Conservation (phyloP, 2,329 filamentous ascomycete genomes). For the Fusarium verrucosum region DNA sequence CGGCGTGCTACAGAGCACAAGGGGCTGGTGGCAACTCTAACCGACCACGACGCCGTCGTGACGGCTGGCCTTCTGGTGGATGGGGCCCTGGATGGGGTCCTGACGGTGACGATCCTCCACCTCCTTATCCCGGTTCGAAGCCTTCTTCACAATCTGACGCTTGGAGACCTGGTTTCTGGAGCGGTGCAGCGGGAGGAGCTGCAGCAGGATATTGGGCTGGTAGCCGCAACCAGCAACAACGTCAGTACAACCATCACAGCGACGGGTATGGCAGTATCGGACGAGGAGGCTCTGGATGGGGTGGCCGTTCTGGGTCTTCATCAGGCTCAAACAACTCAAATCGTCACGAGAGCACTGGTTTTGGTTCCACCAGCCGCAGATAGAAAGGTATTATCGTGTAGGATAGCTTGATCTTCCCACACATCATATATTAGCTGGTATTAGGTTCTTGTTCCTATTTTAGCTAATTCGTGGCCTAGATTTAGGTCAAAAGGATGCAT, state of each 20-base stretch:
- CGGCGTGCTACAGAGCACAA: conserved; percentile 52
- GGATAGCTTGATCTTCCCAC: too few species aligned
- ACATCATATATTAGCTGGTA: too few species aligned
- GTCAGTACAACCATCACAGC: conserved; percentile 41
- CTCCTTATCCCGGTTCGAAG: conserved; percentile 55
- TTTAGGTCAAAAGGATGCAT: too few species aligned
- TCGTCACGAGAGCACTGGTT: conserved; percentile 75
- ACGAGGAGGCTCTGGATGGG: conserved; percentile 48
- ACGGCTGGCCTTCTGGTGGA: conserved; percentile 50
- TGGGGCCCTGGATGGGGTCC: conserved; percentile 52
- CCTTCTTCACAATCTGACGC: conserved; percentile 50
- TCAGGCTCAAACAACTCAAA: conserved; percentile 53
- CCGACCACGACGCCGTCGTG: conserved; percentile 22
- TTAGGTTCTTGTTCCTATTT: too few species aligned
- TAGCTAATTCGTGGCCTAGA: too few species aligned
- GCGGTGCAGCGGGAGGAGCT: conserved; percentile 71
- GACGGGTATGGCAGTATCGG: conserved; percentile 49
- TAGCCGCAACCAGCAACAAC: conserved; percentile 50
- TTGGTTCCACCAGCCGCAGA: conserved; percentile 73
- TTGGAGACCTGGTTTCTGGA: conserved; percentile 81
- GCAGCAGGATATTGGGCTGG: conserved; percentile 74
- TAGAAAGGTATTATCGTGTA: conserved; percentile 44
- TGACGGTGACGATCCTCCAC: conserved; percentile 58
- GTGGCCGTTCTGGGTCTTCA: conserved; percentile 44
- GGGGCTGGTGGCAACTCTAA: conserved; percentile 13